Evolutionary conservation across 202 grass and related monocot species (phyloP).

Genomic region (Schoenoplectus triqueter): DNA sequence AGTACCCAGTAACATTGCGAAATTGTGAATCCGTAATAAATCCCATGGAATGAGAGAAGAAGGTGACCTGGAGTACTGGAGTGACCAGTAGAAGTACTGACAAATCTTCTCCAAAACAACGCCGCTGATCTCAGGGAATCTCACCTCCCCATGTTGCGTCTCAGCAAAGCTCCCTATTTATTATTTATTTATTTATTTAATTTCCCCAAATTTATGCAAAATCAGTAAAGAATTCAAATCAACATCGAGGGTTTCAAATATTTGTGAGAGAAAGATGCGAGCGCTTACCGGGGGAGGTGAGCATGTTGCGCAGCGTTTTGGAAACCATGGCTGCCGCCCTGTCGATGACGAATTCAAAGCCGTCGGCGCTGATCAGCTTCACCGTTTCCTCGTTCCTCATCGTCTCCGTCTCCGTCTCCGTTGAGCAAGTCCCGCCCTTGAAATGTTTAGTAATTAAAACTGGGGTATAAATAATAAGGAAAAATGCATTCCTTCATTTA

Average conservation of each 20-base stretch:
- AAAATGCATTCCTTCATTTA: too few species aligned
- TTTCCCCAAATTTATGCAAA: not conserved
- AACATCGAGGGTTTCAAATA: not conserved
- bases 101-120: conserved; percentile 89
- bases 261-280: not conserved
- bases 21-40: not conserved
- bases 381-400: conserved; percentile 55
- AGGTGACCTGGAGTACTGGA: conserved; percentile 66
- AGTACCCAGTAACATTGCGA: not conserved
- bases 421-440: too few species aligned
- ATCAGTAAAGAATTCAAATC: not conserved
- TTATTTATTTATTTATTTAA: not conserved
- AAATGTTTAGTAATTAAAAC: too few species aligned
- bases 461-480: not conserved
- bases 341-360: conserved; percentile 93
- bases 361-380: conserved; percentile 96
- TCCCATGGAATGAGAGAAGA: not conserved
- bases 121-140: conserved; percentile 84
- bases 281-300: conserved; percentile 71
- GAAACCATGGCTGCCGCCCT: conserved; percentile 94
- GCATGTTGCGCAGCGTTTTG: conserved; percentile 91
- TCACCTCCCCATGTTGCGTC: conserved; percentile 74
- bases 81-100: conserved; percentile 97
- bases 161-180: conserved; percentile 74
- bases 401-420: not conserved